A percentile compares a stretch with the other conserved stretches of the same genome.
Evolutionary conservation across 306 rosid species (phyloP).

Genomic region (Gynostemma pentaphyllum): DNA sequence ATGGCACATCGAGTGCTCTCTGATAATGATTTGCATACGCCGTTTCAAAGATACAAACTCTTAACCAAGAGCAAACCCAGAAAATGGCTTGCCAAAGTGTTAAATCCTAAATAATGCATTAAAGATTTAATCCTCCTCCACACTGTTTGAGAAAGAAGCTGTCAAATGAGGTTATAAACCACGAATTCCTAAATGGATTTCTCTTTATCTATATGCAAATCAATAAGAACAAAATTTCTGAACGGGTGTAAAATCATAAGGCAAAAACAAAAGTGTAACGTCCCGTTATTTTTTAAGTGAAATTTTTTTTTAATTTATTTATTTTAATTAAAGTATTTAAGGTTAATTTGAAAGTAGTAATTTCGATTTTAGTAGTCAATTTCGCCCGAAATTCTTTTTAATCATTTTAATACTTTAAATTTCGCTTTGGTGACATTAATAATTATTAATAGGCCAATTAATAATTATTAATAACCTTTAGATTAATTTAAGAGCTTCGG

Average conservation of each 20-base stretch:
- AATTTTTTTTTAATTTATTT: no score
- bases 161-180: background rate
- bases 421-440: no score
- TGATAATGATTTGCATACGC: background rate
- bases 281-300: no score
- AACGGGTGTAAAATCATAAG: slow-evolving; percentile 9
- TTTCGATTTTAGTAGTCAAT: no score
- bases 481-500: no score
- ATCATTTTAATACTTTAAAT: no score
- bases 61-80: background rate
- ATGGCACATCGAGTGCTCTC: background rate
- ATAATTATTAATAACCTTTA: no score
- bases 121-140: slow-evolving; percentile 7
- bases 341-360: no score
- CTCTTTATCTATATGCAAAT: slow-evolving; percentile 7
- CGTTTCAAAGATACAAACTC: background rate
- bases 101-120: background rate
- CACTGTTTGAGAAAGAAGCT: slow-evolving; percentile 13
- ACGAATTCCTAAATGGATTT: background rate
- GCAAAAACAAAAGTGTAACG: slow-evolving; percentile 13
- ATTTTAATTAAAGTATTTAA: no score
- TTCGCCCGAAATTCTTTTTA: no score
- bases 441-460: no score
- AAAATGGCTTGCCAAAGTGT: background rate
- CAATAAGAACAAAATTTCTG: slow-evolving; percentile 14